Conservation (phyloP, 108 stramenopile genomes). For the Cyclotella sp. region DNA sequence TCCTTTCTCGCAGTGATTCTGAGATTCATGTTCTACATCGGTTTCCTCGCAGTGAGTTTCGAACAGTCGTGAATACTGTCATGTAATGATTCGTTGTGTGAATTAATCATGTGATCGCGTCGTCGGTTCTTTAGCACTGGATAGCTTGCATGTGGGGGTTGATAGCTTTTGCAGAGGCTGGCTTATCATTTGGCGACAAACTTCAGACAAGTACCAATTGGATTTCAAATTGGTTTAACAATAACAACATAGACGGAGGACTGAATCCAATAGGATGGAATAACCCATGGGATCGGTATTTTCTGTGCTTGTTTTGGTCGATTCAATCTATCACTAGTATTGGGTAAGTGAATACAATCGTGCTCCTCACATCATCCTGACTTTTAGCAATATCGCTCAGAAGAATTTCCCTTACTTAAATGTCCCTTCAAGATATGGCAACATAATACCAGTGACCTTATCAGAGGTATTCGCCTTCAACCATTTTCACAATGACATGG, state of each 20-base stretch:
- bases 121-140: slow-evolving; percentile 36
- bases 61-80: too few species aligned
- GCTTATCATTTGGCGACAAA: slow-evolving; percentile 29
- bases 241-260: slow-evolving; percentile 18
- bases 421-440: slow-evolving; percentile 32
- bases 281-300: slow-evolving; percentile 37
- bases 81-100: background rate
- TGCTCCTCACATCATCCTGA: too few species aligned
- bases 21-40: slow-evolving; percentile 35
- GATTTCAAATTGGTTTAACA: slow-evolving; percentile 43
- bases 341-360: slow-evolving; percentile 12
- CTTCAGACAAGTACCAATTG: slow-evolving; percentile 34
- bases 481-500: background rate
- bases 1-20: slow-evolving; percentile 11
- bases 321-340: slow-evolving; percentile 57
- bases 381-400: background rate
- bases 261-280: slow-evolving; percentile 48
- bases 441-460: slow-evolving; percentile 41
- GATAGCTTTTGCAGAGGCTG: slow-evolving; percentile 43
- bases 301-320: slow-evolving; percentile 57
- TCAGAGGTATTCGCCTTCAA: slow-evolving; percentile 13
- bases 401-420: too few species aligned
- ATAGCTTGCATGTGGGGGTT: slow-evolving; percentile 54
- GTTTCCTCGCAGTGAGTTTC: slow-evolving; percentile 4
- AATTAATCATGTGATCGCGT: background rate